These are phyloP conservation scores for Cyanodermella asteris DNA, from an alignment of 2,329 filamentous ascomycete species.

Conservation along the genomic window DNA sequence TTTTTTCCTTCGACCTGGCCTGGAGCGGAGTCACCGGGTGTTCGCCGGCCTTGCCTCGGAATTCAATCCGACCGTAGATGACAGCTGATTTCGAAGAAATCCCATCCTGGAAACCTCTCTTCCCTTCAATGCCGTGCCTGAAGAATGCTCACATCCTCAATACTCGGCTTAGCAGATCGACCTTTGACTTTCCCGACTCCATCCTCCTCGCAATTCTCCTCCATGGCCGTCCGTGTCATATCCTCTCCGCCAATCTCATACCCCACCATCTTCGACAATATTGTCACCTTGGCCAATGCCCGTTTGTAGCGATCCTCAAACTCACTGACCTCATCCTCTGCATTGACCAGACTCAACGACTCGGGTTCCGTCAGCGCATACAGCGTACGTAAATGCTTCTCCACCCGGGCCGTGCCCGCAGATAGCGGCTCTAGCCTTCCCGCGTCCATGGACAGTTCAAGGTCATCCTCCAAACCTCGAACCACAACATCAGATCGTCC, in stretches of 20 bases:
- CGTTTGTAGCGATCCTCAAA: slow-evolving; percentile 76
- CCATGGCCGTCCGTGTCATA: slow-evolving; percentile 11
- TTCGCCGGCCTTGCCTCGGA: too few relatives aligned
- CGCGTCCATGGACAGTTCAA: too few relatives aligned
- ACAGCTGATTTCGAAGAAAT: too few relatives aligned
- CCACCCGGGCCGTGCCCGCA: slow-evolving; percentile 39
- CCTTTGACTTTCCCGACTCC: slow-evolving; percentile 8
- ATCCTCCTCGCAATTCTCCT: slow-evolving; percentile 12
- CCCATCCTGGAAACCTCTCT: too few relatives aligned
- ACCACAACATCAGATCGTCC: too few relatives aligned
- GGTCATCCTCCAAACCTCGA: too few relatives aligned
- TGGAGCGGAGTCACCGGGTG: too few relatives aligned
- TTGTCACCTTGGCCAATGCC: slow-evolving; percentile 61
- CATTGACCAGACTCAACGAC: slow-evolving; percentile 59
- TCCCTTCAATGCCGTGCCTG: slow-evolving; percentile 13
- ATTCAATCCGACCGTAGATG: too few relatives aligned
- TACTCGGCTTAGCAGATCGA: slow-evolving; percentile 18
- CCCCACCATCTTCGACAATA: slow-evolving; percentile 52
- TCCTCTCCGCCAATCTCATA: too few relatives aligned
- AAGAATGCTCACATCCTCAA: slow-evolving; percentile 24
- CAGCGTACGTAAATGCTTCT: slow-evolving; percentile 54
- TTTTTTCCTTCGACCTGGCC: too few relatives aligned
- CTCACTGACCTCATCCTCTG: slow-evolving; percentile 71
- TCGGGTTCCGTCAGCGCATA: slow-evolving; percentile 59
- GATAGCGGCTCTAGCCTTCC: too few relatives aligned